Percentiles rank a stretch among this genome's conserved stretches.
phyloP scores from a whole-genome alignment of 2,329 filamentous ascomycete genomes.

The Pseudocercospora macadamiae region DNA sequence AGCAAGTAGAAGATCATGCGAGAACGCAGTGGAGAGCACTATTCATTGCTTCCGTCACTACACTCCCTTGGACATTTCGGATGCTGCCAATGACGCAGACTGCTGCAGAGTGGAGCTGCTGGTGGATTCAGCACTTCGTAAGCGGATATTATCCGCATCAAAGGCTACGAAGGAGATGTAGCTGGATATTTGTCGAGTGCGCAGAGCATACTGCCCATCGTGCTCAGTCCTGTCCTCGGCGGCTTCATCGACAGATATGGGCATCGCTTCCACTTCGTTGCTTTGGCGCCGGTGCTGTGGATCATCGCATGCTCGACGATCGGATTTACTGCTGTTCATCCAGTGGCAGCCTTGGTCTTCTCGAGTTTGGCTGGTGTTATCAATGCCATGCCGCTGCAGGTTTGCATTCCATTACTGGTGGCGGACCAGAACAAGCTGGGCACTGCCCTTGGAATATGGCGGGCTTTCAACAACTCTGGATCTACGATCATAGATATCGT shows the following conservation, averaged over 20 bases:
- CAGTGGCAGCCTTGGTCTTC: not conserved
- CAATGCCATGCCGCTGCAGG: not conserved
- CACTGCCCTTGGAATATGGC: not conserved
- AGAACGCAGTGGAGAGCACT: not conserved
- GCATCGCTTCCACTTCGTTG: not conserved
- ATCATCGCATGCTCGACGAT: not conserved
- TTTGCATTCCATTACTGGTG: not conserved
- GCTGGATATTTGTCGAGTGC: not conserved
- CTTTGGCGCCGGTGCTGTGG: not conserved
- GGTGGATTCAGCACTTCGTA: not conserved
- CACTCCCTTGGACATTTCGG: not conserved
- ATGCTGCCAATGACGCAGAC: not conserved
- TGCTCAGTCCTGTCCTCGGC: not conserved
- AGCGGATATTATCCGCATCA: not conserved
- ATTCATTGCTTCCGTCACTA: not conserved
- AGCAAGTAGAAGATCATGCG: not conserved
- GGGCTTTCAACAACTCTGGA: not conserved
- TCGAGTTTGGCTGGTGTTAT: not conserved
- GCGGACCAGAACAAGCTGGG: not conserved
- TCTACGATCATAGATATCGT: not conserved
- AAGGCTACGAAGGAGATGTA: not conserved
- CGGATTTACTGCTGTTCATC: not conserved
- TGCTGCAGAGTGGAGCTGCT: not conserved
- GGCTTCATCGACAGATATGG: not conserved
- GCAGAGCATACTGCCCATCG: not conserved